A percentile compares a stretch with the other conserved stretches of the same genome.
Evolutionary conservation across 2,329 filamentous ascomycete species (phyloP).

Genomic region (Podosphaera leucotricha): DNA sequence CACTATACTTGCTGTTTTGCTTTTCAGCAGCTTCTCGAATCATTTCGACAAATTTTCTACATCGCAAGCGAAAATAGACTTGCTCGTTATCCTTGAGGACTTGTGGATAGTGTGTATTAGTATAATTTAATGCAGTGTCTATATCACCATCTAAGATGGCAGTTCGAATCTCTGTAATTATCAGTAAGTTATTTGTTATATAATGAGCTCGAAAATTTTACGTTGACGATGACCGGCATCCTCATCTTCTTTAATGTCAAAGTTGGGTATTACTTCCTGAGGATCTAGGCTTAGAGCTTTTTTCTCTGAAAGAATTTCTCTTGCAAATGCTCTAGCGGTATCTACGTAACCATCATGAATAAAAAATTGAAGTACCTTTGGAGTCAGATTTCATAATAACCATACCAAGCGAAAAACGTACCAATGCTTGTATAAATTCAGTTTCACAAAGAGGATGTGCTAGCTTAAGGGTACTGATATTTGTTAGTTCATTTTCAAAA

Average conservation of each 20-base stretch:
- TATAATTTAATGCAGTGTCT: constrained; percentile 68
- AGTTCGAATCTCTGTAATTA: constrained; percentile 46
- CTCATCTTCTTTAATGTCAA: constrained; percentile 55
- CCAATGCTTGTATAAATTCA: constrained; percentile 57
- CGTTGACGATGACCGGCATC: constrained; percentile 74
- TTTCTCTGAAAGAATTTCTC: constrained; percentile 56
- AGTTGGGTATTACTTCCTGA: constrained; percentile 26
- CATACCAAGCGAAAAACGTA: constrained; percentile 17
- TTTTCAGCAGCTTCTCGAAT: constrained; percentile 51
- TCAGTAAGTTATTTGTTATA: not conserved
- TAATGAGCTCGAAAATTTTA: constrained; percentile 21
- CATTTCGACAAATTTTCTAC: constrained; percentile 90
- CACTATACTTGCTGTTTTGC: constrained; percentile 15
- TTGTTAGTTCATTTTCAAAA: not conserved
- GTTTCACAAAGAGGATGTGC: constrained; percentile 46
- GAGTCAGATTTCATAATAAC: constrained; percentile 1
- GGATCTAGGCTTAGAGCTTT: constrained; percentile 39
- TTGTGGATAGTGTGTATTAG: constrained; percentile 51
- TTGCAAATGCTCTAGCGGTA: constrained; percentile 67
- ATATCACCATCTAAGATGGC: constrained; percentile 84
- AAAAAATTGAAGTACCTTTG: constrained; percentile 53
- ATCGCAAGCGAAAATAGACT: constrained; percentile 70
- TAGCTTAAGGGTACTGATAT: constrained; percentile 19
- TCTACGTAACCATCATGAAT: constrained; percentile 92
- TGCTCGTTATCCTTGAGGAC: constrained; percentile 62